phyloP scores from a whole-genome alignment of 805 yeast species.

The Teunomyces cretensis region DNA sequence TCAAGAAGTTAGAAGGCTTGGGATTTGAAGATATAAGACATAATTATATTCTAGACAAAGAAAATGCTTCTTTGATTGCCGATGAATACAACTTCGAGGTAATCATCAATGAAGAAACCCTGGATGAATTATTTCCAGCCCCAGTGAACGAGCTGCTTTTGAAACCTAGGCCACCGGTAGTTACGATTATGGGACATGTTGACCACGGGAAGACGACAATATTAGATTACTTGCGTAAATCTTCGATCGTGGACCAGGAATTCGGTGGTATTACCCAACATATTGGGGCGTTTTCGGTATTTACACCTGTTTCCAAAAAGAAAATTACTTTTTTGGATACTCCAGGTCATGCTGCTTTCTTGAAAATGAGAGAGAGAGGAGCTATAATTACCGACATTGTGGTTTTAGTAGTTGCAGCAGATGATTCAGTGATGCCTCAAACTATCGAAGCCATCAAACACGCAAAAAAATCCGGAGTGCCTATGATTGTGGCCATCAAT shows the following conservation, averaged over 20 bases:
- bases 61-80: constrained; percentile 81
- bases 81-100: constrained; percentile 83
- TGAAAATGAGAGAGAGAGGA: constrained; percentile 95
- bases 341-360: constrained; percentile 96
- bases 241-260: constrained; percentile 79
- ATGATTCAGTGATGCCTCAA: constrained; percentile 97
- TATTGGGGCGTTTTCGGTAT: constrained; percentile 92
- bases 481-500: constrained; percentile 87
- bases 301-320: constrained; percentile 72
- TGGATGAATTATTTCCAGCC: constrained; percentile 56
- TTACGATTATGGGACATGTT: constrained; percentile 98
- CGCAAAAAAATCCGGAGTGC: constrained; percentile 77
- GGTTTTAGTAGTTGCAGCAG: constrained; percentile 91
- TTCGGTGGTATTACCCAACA: constrained; percentile 98
- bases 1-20: constrained; percentile 55
- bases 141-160: constrained; percentile 48
- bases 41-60: constrained; percentile 80
- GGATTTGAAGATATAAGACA: constrained; percentile 75
- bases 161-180: constrained; percentile 84
- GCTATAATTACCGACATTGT: constrained; percentile 93
- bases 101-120: constrained; percentile 53
- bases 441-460: constrained; percentile 94
- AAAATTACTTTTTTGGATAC: constrained; percentile 90
- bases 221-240: constrained; percentile 79
- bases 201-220: constrained; percentile 98